These are phyloP conservation scores for Handroanthus guayacan DNA, from an alignment of 257 asterid genomes.

Conservation along the genomic window DNA sequence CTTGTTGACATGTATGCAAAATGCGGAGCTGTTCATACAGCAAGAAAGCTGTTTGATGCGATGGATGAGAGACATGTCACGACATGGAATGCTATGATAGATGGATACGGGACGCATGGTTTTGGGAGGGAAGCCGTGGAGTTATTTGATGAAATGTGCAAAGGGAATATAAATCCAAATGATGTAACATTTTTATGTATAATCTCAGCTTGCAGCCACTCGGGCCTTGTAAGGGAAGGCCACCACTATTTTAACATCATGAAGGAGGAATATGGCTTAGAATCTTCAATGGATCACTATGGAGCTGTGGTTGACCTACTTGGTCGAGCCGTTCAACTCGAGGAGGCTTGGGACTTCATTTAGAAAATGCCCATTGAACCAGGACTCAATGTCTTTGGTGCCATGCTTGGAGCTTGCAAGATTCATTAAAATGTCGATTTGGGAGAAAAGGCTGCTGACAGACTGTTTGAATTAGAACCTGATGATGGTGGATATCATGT, in stretches of 20 bases:
- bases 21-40: slow-evolving; percentile 80
- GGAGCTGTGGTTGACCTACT: slow-evolving; percentile 97
- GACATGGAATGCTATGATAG: slow-evolving; percentile 98
- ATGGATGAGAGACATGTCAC: slow-evolving; percentile 75
- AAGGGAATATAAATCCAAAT: slow-evolving; percentile 56
- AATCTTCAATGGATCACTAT: slow-evolving; percentile 86
- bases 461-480: slow-evolving; percentile 72
- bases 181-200: slow-evolving; percentile 79
- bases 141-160: slow-evolving; percentile 74
- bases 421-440: slow-evolving; percentile 84
- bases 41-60: slow-evolving; percentile 70
- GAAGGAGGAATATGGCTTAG: slow-evolving; percentile 68
- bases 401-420: slow-evolving; percentile 97
- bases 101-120: slow-evolving; percentile 97
- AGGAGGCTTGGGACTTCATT: slow-evolving; percentile 88
- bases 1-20: slow-evolving; percentile 94
- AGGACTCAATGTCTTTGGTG: slow-evolving; percentile 84
- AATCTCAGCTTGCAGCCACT: slow-evolving; percentile 96
- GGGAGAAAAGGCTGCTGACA: slow-evolving; percentile 83
- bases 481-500: slow-evolving; percentile 95
- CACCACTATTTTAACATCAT: slow-evolving; percentile 57
- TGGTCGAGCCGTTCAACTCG: slow-evolving; percentile 84
- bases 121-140: slow-evolving; percentile 71
- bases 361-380: slow-evolving; percentile 74
- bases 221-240: slow-evolving; percentile 83